Evolutionary conservation across 495 filamentous ascomycete genomes (phyloP).

Genomic region (Trichoderma erinaceum): DNA sequence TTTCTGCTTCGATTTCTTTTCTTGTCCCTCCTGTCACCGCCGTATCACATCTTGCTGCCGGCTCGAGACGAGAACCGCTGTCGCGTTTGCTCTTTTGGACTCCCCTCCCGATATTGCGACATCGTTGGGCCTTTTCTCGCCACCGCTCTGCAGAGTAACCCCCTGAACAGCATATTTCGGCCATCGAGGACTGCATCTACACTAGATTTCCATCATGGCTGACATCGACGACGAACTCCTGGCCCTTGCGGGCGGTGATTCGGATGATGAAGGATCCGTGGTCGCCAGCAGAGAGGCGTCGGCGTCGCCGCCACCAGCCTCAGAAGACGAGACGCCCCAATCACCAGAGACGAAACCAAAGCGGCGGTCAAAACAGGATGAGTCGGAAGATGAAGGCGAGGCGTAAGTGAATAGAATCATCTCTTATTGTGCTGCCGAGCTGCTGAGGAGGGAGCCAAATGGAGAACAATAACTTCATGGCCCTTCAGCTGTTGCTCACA

Average conservation of each 20-base stretch:
- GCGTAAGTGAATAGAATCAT: slow-evolving; percentile 54
- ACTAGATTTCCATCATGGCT: slow-evolving; percentile 43
- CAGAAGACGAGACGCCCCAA: slow-evolving; percentile 36
- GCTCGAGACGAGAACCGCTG: background rate
- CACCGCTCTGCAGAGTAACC: background rate
- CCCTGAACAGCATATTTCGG: background rate
- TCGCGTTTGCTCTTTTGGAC: background rate
- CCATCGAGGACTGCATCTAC: background rate
- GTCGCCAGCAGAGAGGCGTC: slow-evolving; percentile 33
- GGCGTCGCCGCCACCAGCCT: slow-evolving; percentile 27
- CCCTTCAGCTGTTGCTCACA: background rate
- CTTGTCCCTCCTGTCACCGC: background rate
- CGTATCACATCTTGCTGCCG: background rate
- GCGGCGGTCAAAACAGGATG: slow-evolving; percentile 44
- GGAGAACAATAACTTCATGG: background rate
- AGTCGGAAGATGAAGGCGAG: slow-evolving; percentile 74
- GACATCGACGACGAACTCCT: slow-evolving; percentile 85
- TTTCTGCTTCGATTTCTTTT: background rate
- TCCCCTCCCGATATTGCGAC: background rate
- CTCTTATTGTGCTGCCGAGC: slow-evolving; percentile 16
- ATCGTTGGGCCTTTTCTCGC: slow-evolving; percentile 9
- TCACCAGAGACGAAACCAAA: slow-evolving; percentile 44
- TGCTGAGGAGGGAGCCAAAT: background rate
- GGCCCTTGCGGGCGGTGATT: slow-evolving; percentile 68
- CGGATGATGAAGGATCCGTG: slow-evolving; percentile 43